Percentiles rank a stretch among this genome's conserved stretches.
These are phyloP conservation scores for Penicillium paneum DNA, from an alignment of 2,329 filamentous ascomycete species.

Conservation along the genomic window DNA sequence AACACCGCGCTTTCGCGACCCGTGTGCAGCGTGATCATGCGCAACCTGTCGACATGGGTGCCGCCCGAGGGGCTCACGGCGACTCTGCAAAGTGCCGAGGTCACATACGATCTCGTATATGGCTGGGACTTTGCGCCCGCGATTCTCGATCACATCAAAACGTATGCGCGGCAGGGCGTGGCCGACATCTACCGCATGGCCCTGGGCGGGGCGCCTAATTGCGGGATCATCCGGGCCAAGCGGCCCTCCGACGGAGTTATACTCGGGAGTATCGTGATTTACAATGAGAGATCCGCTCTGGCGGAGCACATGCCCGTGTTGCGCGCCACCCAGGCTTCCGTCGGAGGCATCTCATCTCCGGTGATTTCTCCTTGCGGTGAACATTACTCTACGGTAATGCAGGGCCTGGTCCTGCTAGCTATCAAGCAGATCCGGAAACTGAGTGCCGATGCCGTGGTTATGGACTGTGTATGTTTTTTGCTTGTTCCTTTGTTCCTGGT, in stretches of 20 bases:
- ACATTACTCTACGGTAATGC: conserved; percentile 68
- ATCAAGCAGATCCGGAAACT: conserved; percentile 78
- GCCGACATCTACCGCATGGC: conserved; percentile 76
- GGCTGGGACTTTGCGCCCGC: conserved; percentile 71
- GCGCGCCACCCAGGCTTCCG: conserved; percentile 53
- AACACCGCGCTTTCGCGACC: conserved; percentile 64
- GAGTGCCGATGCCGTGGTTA: conserved; percentile 67
- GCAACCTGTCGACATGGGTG: conserved; percentile 68
- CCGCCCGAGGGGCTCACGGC: conserved; percentile 74
- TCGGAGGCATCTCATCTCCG: conserved; percentile 76
- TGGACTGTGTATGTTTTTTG: conserved; percentile 69
- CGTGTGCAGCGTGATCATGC: conserved; percentile 70
- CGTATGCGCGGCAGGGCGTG: conserved; percentile 71
- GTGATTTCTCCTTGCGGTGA: conserved; percentile 67
- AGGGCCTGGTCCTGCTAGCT: conserved; percentile 76
- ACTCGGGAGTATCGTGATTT: conserved; percentile 76
- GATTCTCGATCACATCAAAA: conserved; percentile 71
- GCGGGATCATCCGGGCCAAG: conserved; percentile 81
- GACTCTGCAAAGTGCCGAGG: conserved; percentile 67
- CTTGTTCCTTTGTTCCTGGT: background rate
- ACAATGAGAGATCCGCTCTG: conserved; percentile 65
- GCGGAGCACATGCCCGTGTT: conserved; percentile 68
- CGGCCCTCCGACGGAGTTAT: conserved; percentile 63
- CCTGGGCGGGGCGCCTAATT: conserved; percentile 66
- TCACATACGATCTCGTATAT: conserved; percentile 79